These are phyloP conservation scores for Phytopythium kandeliae DNA, from an alignment of 352 stramenopile species.

Conservation along the genomic window DNA sequence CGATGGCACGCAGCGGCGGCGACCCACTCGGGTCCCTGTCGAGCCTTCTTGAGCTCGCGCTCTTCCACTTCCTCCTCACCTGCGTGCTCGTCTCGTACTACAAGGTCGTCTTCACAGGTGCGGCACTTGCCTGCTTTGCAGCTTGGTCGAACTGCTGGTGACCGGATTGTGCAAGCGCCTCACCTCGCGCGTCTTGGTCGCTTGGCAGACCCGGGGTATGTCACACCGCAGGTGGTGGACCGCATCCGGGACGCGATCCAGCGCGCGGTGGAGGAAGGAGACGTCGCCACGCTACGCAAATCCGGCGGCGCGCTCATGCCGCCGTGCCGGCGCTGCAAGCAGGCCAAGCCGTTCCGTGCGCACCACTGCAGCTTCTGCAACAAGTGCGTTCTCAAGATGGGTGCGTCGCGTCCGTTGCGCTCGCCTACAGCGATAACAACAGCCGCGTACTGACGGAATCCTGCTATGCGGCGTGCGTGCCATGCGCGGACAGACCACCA, in stretches of 20 bases:
- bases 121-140: too few relatives aligned
- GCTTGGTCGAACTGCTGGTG: too few relatives aligned
- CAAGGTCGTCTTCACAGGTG: slow-evolving; percentile 74
- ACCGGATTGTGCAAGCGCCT: too few relatives aligned
- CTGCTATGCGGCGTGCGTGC: neutral
- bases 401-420: slow-evolving; percentile 21
- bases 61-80: slow-evolving; percentile 58
- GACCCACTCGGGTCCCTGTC: neutral
- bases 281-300: slow-evolving; percentile 9
- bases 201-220: slow-evolving; percentile 66
- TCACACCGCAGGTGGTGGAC: slow-evolving; percentile 58
- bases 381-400: slow-evolving; percentile 83
- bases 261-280: slow-evolving; percentile 44
- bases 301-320: slow-evolving; percentile 11
- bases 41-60: slow-evolving; percentile 20
- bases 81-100: slow-evolving; percentile 59
- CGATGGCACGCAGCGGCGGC: slow-evolving; percentile 15
- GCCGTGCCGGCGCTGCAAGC: slow-evolving; percentile 57
- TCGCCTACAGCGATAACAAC: too few relatives aligned
- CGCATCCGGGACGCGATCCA: slow-evolving; percentile 54
- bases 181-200: neutral
- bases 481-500: slow-evolving; percentile 90
- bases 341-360: slow-evolving; percentile 69
- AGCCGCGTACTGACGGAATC: neutral
- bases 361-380: slow-evolving; percentile 87